Percentiles rank a stretch among this genome's conserved stretches.
Evolutionary conservation across 805 yeast genomes (phyloP).

Genomic region (Barnettozyma populi): DNA sequence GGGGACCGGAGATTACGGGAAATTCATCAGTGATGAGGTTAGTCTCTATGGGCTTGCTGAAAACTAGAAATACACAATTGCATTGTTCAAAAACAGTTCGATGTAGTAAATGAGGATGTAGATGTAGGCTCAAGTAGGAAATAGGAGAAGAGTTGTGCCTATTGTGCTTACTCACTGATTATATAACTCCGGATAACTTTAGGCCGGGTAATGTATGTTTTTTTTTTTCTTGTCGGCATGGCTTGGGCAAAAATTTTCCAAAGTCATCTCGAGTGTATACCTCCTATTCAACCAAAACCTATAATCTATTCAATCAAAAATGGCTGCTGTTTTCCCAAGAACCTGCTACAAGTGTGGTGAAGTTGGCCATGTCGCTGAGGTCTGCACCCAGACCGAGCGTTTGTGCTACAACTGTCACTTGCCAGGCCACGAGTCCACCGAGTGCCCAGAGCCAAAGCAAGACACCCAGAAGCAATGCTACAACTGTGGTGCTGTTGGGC

Average conservation of each 20-base stretch:
- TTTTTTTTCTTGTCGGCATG: background rate
- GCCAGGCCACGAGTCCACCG: conserved; percentile 85
- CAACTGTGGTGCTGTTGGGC: conserved; percentile 90
- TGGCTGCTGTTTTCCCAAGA: conserved; percentile 47
- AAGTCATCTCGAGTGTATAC: conserved; percentile 1
- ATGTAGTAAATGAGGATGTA: no score
- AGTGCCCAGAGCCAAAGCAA: conserved; percentile 86
- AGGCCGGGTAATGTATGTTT: background rate
- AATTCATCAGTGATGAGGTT: conserved; percentile 21
- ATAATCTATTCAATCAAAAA: background rate
- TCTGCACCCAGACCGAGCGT: conserved; percentile 78
- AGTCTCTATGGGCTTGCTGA: conserved; percentile 6
- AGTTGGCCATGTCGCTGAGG: conserved; percentile 85
- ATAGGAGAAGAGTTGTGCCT: background rate
- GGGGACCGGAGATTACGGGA: conserved; percentile 44
- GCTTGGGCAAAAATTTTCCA: conserved; percentile 7
- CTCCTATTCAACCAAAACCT: background rate
- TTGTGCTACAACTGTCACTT: conserved; percentile 89
- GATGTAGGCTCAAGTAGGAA: background rate
- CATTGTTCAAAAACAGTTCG: background rate
- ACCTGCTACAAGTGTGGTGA: conserved; percentile 92
- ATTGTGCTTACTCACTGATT: background rate
- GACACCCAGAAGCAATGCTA: conserved; percentile 83
- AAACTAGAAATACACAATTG: background rate
- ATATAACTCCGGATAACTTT: background rate